Evolutionary conservation across 768 basidiomycete species (phyloP).

Genomic region (Ephemerocybe angulata): DNA sequence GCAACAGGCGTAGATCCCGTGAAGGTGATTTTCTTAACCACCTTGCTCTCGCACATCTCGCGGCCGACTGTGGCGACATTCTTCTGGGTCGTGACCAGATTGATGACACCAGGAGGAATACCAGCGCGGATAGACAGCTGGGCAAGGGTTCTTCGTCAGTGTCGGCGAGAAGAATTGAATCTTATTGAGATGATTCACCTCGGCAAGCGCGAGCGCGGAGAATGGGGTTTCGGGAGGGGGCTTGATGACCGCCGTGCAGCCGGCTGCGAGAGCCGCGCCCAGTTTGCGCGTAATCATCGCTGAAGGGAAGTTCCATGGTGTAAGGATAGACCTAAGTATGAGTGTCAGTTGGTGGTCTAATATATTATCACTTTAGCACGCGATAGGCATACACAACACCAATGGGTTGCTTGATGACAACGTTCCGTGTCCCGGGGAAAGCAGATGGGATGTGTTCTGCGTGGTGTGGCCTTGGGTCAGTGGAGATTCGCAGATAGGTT

Average conservation of each 20-base stretch:
- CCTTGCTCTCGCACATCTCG: slow-evolving; percentile 88
- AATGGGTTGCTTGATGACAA: slow-evolving; percentile 91
- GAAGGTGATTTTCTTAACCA: slow-evolving; percentile 86
- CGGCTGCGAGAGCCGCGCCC: slow-evolving; percentile 86
- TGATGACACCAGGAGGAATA: slow-evolving; percentile 91
- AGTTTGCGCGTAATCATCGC: slow-evolving; percentile 94
- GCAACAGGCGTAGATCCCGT: slow-evolving; percentile 86
- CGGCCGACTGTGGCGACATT: slow-evolving; percentile 85
- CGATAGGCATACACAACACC: slow-evolving; percentile 46
- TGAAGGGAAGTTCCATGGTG: slow-evolving; percentile 93
- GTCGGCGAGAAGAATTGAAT: neutral
- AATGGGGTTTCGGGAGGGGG: slow-evolving; percentile 95
- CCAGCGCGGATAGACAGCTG: slow-evolving; percentile 87
- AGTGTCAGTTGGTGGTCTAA: too few species aligned
- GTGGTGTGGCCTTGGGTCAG: neutral
- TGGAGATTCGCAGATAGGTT: neutral
- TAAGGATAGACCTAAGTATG: slow-evolving; percentile 61
- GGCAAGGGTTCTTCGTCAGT: neutral
- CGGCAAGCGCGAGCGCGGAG: slow-evolving; percentile 86
- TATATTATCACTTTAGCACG: too few species aligned
- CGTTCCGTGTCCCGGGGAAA: slow-evolving; percentile 64
- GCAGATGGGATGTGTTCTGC: slow-evolving; percentile 82
- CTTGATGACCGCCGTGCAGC: slow-evolving; percentile 95
- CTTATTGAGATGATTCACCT: slow-evolving; percentile 45
- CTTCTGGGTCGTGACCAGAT: slow-evolving; percentile 85